Evolutionary conservation across 2,329 filamentous ascomycete species (phyloP), one percentile per base, ranked within the genome.

Genomic region (Allantophomopsis cytisporea): DNA sequence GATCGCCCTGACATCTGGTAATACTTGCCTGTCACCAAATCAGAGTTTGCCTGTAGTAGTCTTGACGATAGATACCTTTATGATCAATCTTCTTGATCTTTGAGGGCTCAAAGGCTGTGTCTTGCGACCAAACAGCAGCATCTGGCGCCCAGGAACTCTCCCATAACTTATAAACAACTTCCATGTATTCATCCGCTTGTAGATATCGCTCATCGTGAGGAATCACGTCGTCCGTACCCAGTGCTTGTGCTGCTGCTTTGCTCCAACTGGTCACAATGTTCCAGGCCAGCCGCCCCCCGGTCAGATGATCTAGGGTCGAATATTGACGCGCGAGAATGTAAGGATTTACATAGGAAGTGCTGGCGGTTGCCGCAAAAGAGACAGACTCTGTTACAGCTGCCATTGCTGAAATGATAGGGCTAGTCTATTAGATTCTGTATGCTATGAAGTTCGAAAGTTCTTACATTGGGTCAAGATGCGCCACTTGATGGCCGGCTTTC

Each of bases 261-360:
- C 73, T 74, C 65, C 69, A 77, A 1, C 63, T 68, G 0, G 75
- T 80, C 1, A 82, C 76, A 15, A 81, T 77, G 44, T 81, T 81
- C 76, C 76, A 52, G 20, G 38, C 69, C 2, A 74, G 43, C 16
- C 76, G 63, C 21, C 76, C 75, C 36, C 69, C 71, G 1, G 73
- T 72, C 8, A 82, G 57, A 53, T 82, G 77, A 48, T 82, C 77
- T 0, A 80, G 60, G 0, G 77, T 81, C 4, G 69, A 73, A 6
- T 81, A 54, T 15, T 76, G 58, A n/a, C 76, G 55, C 0, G 77
- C 77, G 12, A 82, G 59, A 48, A 79, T 72, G 48, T 80, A 81
- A 0, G 77, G 77, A 52, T 75, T 68, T 51, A 81, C 76, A 43
- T 80, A 81, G 0, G 73, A 78, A 1, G 76, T 80, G 2, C 71